Base-by-base conservation (phyloP, 495 filamentous ascomycete genomes). In the Penicillium canariense region DNA sequence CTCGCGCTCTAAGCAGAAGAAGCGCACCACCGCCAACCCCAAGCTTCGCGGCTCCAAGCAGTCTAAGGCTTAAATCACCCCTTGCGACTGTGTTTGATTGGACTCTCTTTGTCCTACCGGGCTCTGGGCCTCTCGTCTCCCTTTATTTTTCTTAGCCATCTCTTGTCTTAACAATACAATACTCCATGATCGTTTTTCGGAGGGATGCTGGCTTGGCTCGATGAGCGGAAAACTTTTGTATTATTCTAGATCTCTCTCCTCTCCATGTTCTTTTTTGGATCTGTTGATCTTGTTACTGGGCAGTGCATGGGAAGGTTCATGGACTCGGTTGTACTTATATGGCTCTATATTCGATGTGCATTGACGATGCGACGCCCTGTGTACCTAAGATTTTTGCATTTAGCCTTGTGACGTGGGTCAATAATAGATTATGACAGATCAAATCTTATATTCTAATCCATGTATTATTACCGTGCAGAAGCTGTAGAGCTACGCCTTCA, bases 21-120 rank as follows among this genome's bases (percentile, higher is more conserved):
- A 96, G 80, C 81, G 82, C 48, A 71, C 82, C 45, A 78, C 79
- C 12, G 76, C 83, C 27, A 91, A 91, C 68, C 89, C 88, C 15
- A 92, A 90, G 75, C 80, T 87, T 28, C 71, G 75, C 23, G 73
- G 73, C 38, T 73, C 72, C 42, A 78, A 78, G 72, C 73, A 76
- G 62, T 67, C 73, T n/a, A 69, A 70, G 59, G 56, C 53, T 43
- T 63, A 64, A 53, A 53, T 39, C 5, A 7, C 14, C 6, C 15
- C 5, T 10, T 14, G 27, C 35, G 14, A 28, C 25, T 46, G 30
- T 35, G 3, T 36, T 14, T 22, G 15, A 4, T 26, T 40, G 17
- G 34, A 49, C 17, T 22, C 18, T 22, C 14, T 48, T 32, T 26
- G 10, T 43, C 14, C 18, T 18, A 25, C 42, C 27, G 15, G 43